Conservation (phyloP, 2,329 filamentous ascomycete species). For the Karstenula rhodostoma region DNA sequence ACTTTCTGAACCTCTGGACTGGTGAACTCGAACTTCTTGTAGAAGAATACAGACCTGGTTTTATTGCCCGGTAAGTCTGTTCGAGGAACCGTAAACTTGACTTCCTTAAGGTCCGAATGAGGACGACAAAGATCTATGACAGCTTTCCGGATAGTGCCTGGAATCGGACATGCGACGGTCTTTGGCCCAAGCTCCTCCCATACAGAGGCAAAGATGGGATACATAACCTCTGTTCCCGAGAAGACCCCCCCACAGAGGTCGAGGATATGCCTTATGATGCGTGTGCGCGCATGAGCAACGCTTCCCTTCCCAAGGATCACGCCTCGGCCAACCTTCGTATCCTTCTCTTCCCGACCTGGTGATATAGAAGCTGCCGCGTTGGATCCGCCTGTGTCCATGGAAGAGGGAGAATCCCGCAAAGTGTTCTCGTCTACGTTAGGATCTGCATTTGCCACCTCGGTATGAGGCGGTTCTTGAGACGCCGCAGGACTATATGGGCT, state of each 20-base stretch:
- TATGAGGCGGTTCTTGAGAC: not conserved
- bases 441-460: not conserved
- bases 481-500: slow-evolving; percentile 20
- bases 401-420: not conserved
- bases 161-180: slow-evolving; percentile 57
- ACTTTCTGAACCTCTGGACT: slow-evolving; percentile 58
- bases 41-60: slow-evolving; percentile 60
- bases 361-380: not conserved
- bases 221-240: slow-evolving; percentile 63
- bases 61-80: slow-evolving; percentile 44
- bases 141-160: slow-evolving; percentile 60
- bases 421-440: not conserved
- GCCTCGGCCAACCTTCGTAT: slow-evolving; percentile 23
- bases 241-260: slow-evolving; percentile 63
- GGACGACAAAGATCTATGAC: slow-evolving; percentile 59
- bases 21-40: slow-evolving; percentile 55
- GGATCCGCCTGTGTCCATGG: not conserved
- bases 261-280: slow-evolving; percentile 64
- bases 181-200: slow-evolving; percentile 58
- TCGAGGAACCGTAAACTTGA: slow-evolving; percentile 44
- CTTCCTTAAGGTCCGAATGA: slow-evolving; percentile 59
- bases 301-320: slow-evolving; percentile 51
- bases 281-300: slow-evolving; percentile 53
- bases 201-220: slow-evolving; percentile 60
- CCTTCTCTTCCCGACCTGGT: not conserved